Percentiles rank a stretch among this genome's conserved stretches.
Evolutionary conservation across 1,284 basidiomycete genomes (phyloP).

Genomic region (Fomes fomentarius): DNA sequence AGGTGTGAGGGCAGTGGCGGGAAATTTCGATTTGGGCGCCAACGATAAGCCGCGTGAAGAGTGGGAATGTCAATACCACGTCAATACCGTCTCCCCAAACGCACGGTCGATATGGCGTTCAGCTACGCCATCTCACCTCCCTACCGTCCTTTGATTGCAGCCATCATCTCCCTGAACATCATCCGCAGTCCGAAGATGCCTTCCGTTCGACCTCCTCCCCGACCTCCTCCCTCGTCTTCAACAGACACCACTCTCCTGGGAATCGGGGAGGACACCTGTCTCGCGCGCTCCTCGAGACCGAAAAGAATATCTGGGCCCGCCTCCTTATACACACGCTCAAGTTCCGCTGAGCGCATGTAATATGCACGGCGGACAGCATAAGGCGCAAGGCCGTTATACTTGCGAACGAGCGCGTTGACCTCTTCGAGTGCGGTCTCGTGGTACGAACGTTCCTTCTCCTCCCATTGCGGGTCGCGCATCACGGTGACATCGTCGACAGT

Average conservation of each 20-base stretch:
- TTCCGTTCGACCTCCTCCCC: background rate
- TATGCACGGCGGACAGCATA: conserved; percentile 70
- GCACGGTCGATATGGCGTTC: no score
- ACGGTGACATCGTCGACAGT: conserved; percentile 47
- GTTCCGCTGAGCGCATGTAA: conserved; percentile 58
- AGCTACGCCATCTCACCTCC: no score
- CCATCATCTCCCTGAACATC: conserved; percentile 33
- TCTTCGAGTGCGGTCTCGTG: conserved; percentile 73
- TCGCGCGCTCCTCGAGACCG: conserved; percentile 40
- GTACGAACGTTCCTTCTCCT: conserved; percentile 67
- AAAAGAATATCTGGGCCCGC: conserved; percentile 55
- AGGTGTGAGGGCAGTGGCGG: no score
- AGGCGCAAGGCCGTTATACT: conserved; percentile 82
- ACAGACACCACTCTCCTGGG: conserved; percentile 11
- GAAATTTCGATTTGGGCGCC: no score
- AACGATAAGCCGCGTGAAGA: no score
- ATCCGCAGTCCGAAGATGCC: conserved; percentile 23
- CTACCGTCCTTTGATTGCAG: conserved; percentile 21
- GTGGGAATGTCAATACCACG: no score
- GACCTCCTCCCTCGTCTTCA: conserved; percentile 8
- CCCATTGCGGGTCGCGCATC: conserved; percentile 77
- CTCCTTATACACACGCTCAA: conserved; percentile 58
- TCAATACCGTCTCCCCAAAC: no score
- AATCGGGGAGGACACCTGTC: conserved; percentile 3
- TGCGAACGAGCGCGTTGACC: conserved; percentile 74